Percentiles rank a stretch among this genome's conserved stretches.
These are phyloP conservation scores for Pseudozyma thailandica DNA, from an alignment of 1,284 basidiomycete genomes.

Conservation along the genomic window DNA sequence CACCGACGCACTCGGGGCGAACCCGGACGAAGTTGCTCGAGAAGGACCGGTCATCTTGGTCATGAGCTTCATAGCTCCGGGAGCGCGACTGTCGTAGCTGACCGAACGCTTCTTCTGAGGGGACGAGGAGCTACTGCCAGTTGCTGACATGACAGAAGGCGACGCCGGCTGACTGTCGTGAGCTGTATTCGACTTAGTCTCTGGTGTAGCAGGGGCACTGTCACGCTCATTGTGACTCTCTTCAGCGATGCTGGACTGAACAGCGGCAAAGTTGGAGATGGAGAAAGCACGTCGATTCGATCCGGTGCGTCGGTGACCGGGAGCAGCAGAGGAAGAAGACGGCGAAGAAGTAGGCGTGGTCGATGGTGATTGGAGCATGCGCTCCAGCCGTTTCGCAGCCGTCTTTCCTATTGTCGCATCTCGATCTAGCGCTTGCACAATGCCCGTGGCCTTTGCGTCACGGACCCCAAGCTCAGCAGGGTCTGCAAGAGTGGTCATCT, in stretches of 20 bases:
- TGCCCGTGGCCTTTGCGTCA: conserved; percentile 24
- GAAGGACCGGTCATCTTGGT: conserved; percentile 17
- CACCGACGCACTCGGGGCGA: not conserved
- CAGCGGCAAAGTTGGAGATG: conserved; percentile 29
- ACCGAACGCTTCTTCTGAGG: conserved; percentile 42
- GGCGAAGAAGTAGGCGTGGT: conserved; percentile 23
- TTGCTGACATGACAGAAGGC: conserved; percentile 1
- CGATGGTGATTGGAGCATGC: conserved; percentile 39
- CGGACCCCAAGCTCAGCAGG: conserved; percentile 29
- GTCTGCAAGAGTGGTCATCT: conserved; percentile 16
- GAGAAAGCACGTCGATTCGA: conserved; percentile 33
- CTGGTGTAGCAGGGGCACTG: not conserved
- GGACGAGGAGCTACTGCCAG: conserved; percentile 11
- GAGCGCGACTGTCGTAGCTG: conserved; percentile 32
- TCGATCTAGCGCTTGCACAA: conserved; percentile 47
- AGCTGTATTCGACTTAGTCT: not conserved
- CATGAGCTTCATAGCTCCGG: conserved; percentile 23
- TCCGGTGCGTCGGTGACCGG: conserved; percentile 4
- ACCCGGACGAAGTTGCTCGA: conserved; percentile 12
- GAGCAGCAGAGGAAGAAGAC: conserved; percentile 8
- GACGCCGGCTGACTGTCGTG: not conserved
- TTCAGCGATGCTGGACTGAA: conserved; percentile 35
- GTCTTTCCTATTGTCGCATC: conserved; percentile 57
- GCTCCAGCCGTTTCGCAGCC: conserved; percentile 53
- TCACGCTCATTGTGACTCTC: conserved; percentile 9